A percentile compares a stretch with the other conserved stretches of the same genome.
Evolutionary conservation across 2,329 filamentous ascomycete genomes (phyloP).

Genomic region (Apiospora pterosperma): DNA sequence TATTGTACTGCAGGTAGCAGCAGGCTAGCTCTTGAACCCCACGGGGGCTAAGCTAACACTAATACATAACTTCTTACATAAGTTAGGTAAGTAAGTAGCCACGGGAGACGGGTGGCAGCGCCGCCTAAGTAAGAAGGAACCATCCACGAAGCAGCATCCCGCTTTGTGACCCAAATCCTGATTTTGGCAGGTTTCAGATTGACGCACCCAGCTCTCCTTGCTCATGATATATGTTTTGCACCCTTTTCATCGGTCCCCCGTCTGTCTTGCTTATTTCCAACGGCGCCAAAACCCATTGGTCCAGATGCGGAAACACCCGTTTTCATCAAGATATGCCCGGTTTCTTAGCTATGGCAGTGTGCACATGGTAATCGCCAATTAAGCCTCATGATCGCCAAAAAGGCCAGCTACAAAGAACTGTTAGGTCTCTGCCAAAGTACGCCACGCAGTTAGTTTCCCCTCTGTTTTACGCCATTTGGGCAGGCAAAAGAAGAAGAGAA

Average conservation of each 20-base stretch:
- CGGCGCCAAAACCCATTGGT: background rate
- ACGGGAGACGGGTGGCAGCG: background rate
- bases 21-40: background rate
- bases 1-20: background rate
- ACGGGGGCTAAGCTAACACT: conserved; percentile 2
- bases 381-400: too few relatives aligned
- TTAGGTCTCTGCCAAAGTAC: background rate
- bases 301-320: background rate
- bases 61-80: too few relatives aligned
- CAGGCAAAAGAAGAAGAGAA: background rate
- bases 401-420: background rate
- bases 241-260: background rate
- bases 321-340: background rate
- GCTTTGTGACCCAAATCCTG: background rate
- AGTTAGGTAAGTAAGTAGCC: too few relatives aligned
- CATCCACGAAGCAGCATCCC: background rate
- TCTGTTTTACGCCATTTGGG: background rate
- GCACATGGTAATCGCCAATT: too few relatives aligned
- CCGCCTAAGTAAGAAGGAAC: background rate
- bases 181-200: background rate
- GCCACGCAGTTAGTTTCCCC: background rate
- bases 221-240: background rate
- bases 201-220: background rate
- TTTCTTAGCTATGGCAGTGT: background rate
- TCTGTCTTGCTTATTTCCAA: background rate